These are phyloP conservation scores for Hemileia vastatrix DNA, from an alignment of 1,284 basidiomycete species.

Conservation along the genomic window DNA sequence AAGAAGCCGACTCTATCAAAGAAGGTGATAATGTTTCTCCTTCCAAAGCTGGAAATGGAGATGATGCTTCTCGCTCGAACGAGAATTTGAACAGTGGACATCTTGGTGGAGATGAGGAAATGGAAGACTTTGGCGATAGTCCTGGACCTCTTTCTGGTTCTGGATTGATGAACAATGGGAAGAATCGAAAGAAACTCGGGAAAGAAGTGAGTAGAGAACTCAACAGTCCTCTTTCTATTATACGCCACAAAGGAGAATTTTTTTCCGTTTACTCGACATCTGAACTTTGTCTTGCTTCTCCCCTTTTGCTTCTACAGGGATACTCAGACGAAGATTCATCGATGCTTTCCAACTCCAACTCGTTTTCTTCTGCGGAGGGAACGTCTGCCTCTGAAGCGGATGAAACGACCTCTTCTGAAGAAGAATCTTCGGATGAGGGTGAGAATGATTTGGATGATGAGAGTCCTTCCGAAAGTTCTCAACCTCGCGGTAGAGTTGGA, in stretches of 20 bases:
- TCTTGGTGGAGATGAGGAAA: background rate
- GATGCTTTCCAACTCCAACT: background rate
- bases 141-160: background rate
- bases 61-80: background rate
- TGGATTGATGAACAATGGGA: background rate
- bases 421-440: background rate
- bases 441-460: background rate
- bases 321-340: background rate
- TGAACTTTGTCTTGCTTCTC: too few species aligned
- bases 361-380: background rate
- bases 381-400: background rate
- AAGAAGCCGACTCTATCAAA: background rate
- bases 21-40: conserved; percentile 4
- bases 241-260: too few species aligned
- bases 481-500: background rate
- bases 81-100: background rate
- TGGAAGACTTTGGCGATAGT: background rate
- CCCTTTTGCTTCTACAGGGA: background rate
- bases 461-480: background rate
- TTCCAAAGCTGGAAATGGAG: background rate
- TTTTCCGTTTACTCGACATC: too few species aligned
- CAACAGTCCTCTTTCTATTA: too few species aligned
- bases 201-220: background rate
- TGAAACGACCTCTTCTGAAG: background rate
- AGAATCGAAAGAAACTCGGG: background rate